Evolutionary conservation across 495 filamentous ascomycete species (phyloP).

Genomic region (Pyronema omphalodes): DNA sequence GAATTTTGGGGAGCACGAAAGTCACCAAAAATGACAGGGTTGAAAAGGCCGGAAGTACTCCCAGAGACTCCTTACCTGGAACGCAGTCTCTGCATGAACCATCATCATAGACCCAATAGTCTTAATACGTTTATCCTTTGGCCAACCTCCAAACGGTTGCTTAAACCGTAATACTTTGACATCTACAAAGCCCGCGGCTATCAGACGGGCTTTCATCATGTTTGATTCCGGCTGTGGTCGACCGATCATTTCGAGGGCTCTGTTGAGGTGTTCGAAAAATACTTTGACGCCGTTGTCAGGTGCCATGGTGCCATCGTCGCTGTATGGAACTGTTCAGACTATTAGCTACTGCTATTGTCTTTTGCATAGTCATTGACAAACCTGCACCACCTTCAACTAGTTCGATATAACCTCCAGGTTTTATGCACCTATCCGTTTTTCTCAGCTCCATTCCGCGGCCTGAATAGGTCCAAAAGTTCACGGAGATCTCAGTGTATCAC

Average conservation of each 20-base stretch:
- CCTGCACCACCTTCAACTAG: neutral
- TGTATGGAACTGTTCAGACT: neutral
- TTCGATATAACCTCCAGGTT: slow-evolving; percentile 25
- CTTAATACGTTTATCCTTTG: slow-evolving; percentile 32
- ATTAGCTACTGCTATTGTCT: neutral
- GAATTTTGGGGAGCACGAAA: too few species aligned
- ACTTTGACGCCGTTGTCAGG: neutral
- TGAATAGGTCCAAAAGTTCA: neutral
- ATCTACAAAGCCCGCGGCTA: slow-evolving; percentile 17
- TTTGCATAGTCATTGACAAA: slow-evolving; percentile 27
- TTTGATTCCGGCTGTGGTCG: neutral
- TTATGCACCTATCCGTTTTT: slow-evolving; percentile 27
- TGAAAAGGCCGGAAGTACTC: too few species aligned
- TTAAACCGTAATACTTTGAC: slow-evolving; percentile 24
- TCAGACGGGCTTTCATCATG: neutral
- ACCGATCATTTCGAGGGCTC: neutral
- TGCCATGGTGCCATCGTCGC: neutral
- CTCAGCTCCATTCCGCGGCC: too few species aligned
- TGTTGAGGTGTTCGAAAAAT: neutral
- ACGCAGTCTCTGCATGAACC: neutral
- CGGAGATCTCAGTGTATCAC: neutral
- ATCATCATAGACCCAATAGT: slow-evolving; percentile 25
- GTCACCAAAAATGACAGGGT: too few species aligned
- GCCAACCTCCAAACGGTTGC: slow-evolving; percentile 31
- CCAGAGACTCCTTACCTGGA: neutral